A percentile compares a stretch with the other conserved stretches of the same genome.
These are phyloP conservation scores for Vitis hybrid DNA, from an alignment of 177 flowering plant species.

Conservation along the genomic window DNA sequence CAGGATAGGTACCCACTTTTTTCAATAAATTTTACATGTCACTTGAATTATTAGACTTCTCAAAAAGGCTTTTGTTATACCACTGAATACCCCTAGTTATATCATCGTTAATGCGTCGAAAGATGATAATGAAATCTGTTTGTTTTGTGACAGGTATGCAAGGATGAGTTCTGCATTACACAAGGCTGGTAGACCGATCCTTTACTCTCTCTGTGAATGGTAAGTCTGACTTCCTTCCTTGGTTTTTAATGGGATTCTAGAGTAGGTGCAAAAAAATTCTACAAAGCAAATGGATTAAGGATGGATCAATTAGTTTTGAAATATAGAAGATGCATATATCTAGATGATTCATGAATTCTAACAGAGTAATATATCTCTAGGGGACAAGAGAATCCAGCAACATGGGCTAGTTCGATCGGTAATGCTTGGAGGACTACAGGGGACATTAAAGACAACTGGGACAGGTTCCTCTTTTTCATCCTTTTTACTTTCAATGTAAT, in stretches of 20 bases:
- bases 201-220: conserved; percentile 52
- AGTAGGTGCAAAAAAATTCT: no score
- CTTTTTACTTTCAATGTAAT: neutral
- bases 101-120: neutral
- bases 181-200: conserved; percentile 35
- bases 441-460: conserved; percentile 49
- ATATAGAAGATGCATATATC: neutral
- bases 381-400: conserved; percentile 51
- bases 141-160: conserved; percentile 22
- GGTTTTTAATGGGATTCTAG: neutral
- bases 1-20: conserved; percentile 25
- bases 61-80: no score
- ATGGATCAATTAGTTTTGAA: neutral
- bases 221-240: conserved; percentile 6
- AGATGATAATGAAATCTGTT: neutral
- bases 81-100: no score
- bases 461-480: conserved; percentile 25
- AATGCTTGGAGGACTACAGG: conserved; percentile 57
- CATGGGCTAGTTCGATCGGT: conserved; percentile 39
- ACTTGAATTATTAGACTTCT: no score
- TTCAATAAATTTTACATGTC: neutral
- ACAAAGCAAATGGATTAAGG: no score
- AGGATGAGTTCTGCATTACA: conserved; percentile 41
- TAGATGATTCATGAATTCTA: neutral
- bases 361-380: conserved; percentile 10